Conservation (phyloP, 352 stramenopile species). For the Plasmopara muralis region DNA sequence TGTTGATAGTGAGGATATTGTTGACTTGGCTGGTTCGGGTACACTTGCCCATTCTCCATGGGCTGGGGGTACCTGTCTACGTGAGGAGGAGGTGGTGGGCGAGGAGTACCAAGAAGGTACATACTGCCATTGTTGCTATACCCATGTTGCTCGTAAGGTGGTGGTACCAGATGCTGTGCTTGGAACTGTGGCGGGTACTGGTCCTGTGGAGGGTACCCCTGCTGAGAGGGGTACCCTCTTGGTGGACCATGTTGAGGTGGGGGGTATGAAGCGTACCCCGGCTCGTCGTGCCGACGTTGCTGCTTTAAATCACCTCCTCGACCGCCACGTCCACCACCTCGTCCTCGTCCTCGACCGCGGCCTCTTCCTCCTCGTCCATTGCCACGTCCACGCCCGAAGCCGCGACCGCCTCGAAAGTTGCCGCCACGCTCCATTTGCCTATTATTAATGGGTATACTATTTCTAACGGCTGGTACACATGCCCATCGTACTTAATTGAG, state of each 20-base stretch:
- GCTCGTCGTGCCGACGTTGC: constrained; percentile 7
- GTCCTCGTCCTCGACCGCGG: constrained; percentile 30
- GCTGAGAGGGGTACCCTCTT: constrained; percentile 5
- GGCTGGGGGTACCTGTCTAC: constrained; percentile 15
- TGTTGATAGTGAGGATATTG: constrained; percentile 15
- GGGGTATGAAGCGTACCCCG: constrained; percentile 16
- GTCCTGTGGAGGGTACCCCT: constrained; percentile 11
- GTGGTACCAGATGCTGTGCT: constrained; percentile 9
- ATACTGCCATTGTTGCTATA: constrained; percentile 11
- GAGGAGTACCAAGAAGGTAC: constrained; percentile 11
- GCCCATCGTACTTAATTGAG: too few species aligned
- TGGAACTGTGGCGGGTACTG: constrained; percentile 10
- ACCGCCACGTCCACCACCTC: constrained; percentile 20
- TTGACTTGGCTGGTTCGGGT: constrained; percentile 17
- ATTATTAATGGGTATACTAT: neutral
- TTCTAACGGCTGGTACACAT: too few species aligned
- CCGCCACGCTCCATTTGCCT: constrained; percentile 26
- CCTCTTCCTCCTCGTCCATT: constrained; percentile 9
- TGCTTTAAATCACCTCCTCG: constrained; percentile 7
- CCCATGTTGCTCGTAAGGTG: constrained; percentile 10
- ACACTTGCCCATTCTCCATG: constrained; percentile 9
- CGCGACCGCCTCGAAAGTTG: constrained; percentile 24
- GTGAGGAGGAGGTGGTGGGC: neutral
- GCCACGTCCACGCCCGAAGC: constrained; percentile 22
- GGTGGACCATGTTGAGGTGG: constrained; percentile 11